Evolutionary conservation across 148 eudicot genomes (phyloP), one percentile per base, ranked within the genome.

Genomic region (Silene latifolia): DNA sequence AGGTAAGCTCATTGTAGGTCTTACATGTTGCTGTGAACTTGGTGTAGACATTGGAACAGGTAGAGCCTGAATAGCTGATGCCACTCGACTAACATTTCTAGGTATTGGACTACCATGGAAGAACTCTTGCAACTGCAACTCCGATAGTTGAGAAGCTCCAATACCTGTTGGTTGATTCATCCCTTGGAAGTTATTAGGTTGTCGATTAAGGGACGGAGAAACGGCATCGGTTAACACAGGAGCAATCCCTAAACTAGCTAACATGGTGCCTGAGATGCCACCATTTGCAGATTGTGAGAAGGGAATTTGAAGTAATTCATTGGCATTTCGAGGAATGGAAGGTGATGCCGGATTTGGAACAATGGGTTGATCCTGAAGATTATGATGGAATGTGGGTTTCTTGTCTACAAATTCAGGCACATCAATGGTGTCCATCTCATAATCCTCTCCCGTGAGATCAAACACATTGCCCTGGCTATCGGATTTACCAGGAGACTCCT

Each of bases 371-470:
- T 25, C 67, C 67, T 73, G 84, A 76, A 71, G 44, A 72, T 74
- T 82, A 67, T 58, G 76, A 19, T 74, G 67, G 46, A 81, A 21
- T 48, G 68, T 51, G 23, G 89, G 92, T 77, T 94, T 94, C 51
- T 35, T 54, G 42, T 92, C 97, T 64, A 77, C 78, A 57, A 74
- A 76, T 79, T 77, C 89, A 60, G 48, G 15, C 48, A 54, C 19
- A 70, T 64, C 71, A n/a, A 19, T 70, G 51, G 64, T 75, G 74
- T 83, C 86, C 87, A 87, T 86, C 69, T 60, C 83, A 76, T 86
- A 86, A 78, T 86, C 88, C 44, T 64, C 88, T 76, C 80, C 83
- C 11, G 96, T 95, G 57, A 95, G 96, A 81, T 95, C 98, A 72
- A 79, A 66, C n/a, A 90, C 71, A 79, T 84, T 85, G 58, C 44